These are phyloP conservation scores for Dipteronia dyeriana DNA, from an alignment of 345 rosid genomes.

Conservation along the genomic window DNA sequence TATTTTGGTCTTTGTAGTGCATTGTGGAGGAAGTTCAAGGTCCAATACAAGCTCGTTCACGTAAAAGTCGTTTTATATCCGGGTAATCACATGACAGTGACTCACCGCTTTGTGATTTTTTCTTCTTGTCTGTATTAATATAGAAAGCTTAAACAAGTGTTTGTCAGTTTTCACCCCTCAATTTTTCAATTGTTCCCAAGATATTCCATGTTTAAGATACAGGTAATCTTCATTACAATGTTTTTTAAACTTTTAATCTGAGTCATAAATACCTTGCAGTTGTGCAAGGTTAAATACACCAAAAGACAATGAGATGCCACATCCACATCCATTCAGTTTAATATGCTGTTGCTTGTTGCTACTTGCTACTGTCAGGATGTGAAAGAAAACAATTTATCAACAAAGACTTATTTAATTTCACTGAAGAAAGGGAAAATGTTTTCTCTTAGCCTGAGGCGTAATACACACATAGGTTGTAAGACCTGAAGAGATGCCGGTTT, in stretches of 20 bases:
- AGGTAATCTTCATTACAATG: not conserved
- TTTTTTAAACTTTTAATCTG: not conserved
- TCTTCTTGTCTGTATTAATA: not conserved
- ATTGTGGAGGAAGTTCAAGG: slow-evolving; percentile 99
- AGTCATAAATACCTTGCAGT: not conserved
- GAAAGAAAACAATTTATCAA: not conserved
- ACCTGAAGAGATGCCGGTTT: not conserved
- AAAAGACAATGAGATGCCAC: not conserved
- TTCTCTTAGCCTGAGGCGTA: not conserved
- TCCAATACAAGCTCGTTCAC: slow-evolving; percentile 91
- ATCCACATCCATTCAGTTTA: not conserved
- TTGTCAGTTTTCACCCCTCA: not conserved
- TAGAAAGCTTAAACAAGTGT: not conserved
- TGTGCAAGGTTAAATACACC: not conserved
- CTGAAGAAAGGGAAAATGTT: not conserved
- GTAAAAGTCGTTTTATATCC: slow-evolving; percentile 93
- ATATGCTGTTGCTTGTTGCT: slow-evolving; percentile 9
- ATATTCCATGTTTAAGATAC: not conserved
- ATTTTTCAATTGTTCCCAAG: not conserved
- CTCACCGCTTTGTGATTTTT: not conserved
- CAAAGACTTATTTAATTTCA: not conserved
- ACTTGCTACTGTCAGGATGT: not conserved
- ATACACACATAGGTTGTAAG: not conserved
- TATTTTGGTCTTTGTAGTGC: slow-evolving; percentile 55
- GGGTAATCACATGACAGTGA: slow-evolving; percentile 54